Conservation (phyloP, 306 rosid species). For the Begonia peltatifolia region DNA sequence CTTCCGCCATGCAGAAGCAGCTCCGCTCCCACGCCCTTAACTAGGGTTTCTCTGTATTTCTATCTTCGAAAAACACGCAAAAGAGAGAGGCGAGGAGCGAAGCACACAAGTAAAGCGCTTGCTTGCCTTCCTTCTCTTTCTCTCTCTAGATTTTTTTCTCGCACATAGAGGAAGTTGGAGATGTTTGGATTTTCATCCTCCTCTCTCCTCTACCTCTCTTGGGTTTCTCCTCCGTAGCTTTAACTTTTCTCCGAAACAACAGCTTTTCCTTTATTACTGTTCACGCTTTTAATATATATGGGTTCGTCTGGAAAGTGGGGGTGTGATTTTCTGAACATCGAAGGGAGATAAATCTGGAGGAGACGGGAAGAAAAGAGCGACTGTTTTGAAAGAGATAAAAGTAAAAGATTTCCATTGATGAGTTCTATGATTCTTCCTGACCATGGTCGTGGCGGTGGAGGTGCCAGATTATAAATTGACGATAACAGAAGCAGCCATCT, state of each 20-base stretch:
- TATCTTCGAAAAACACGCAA: constrained; percentile 7
- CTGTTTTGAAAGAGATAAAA: neutral
- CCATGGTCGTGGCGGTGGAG: constrained; percentile 44
- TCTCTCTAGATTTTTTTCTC: constrained; percentile 37
- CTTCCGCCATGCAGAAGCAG: constrained; percentile 41
- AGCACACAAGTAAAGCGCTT: constrained; percentile 4
- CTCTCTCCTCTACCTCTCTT: constrained; percentile 34
- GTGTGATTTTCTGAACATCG: neutral
- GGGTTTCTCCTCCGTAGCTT: constrained; percentile 34
- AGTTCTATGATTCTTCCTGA: constrained; percentile 90
- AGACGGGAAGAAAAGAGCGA: constrained; percentile 19
- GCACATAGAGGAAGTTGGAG: neutral
- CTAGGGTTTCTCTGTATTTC: constrained; percentile 46
- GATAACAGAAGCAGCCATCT: too few species aligned
- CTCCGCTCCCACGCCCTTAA: neutral
- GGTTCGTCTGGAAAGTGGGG: neutral
- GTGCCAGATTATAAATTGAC: constrained; percentile 42
- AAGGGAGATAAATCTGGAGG: neutral
- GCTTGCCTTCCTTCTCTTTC: constrained; percentile 6
- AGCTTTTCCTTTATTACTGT: too few species aligned
- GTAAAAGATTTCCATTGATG: constrained; percentile 43
- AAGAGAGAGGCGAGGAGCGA: constrained; percentile 51
- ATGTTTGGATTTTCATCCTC: constrained; percentile 23
- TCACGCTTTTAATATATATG: too few species aligned
- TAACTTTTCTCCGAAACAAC: constrained; percentile 4